Evolutionary conservation across 257 asterid genomes (phyloP).

Genomic region (Capsicum chinense): DNA sequence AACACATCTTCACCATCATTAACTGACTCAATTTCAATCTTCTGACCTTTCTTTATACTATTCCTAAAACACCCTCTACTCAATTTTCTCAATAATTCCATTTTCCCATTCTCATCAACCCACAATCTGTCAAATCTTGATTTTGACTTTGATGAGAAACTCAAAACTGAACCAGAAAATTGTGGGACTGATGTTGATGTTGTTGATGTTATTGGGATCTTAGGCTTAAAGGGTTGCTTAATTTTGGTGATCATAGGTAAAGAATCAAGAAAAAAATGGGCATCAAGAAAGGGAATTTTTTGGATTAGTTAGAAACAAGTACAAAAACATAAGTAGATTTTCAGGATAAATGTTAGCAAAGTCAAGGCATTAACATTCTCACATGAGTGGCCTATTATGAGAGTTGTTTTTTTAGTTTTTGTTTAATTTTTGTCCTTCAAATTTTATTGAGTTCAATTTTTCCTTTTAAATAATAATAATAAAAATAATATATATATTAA

Average conservation of each 20-base stretch:
- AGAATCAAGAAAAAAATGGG: not conserved
- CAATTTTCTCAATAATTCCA: conserved; percentile 58
- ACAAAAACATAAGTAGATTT: not conserved
- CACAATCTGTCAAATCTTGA: conserved; percentile 39
- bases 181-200: conserved; percentile 41
- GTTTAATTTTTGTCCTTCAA: too few relatives aligned
- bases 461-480: too few relatives aligned
- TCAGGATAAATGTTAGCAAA: not conserved
- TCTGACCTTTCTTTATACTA: conserved; percentile 49
- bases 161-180: conserved; percentile 41
- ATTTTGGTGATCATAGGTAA: conserved; percentile 58
- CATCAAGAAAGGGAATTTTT: conserved; percentile 8
- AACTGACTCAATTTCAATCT: conserved; percentile 61
- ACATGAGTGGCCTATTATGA: too few relatives aligned
- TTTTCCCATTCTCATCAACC: conserved; percentile 51
- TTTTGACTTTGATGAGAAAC: conserved; percentile 42
- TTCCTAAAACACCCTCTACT: conserved; percentile 64
- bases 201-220: conserved; percentile 38
- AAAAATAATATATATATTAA: too few relatives aligned
- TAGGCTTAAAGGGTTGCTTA: conserved; percentile 52
- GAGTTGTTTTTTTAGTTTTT: too few relatives aligned
- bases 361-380: not conserved
- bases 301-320: not conserved
- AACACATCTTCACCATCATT: conserved; percentile 76
- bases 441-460: too few relatives aligned